Evolutionary conservation across 345 rosid genomes (phyloP).

Genomic region (Eucalyptus cloeziana): DNA sequence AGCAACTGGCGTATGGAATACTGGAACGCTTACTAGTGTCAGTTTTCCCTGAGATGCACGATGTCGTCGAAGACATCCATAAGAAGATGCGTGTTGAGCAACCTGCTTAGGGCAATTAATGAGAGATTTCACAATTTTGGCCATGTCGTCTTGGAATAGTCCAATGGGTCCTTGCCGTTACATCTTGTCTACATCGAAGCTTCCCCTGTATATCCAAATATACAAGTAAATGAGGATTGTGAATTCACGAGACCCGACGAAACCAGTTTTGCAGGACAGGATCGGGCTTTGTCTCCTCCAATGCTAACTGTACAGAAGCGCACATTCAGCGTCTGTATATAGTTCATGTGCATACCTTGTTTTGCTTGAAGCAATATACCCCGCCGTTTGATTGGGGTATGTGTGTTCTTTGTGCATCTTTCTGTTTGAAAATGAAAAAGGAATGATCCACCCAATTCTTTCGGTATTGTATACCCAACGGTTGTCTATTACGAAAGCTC

Average conservation of each 20-base stretch:
- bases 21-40: constrained; percentile 64
- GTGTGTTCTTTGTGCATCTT: background rate
- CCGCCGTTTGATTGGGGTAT: background rate
- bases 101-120: background rate
- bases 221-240: background rate
- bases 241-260: background rate
- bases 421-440: background rate
- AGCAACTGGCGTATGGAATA: constrained; percentile 74
- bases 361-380: background rate
- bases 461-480: background rate
- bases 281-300: background rate
- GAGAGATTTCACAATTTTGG: background rate
- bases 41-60: constrained; percentile 81
- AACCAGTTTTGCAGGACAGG: background rate
- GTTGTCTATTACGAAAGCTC: background rate
- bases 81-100: constrained; percentile 15
- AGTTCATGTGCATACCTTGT: background rate
- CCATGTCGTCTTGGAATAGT: background rate
- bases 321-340: background rate
- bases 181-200: background rate
- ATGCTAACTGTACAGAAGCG: background rate
- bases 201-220: background rate
- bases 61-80: constrained; percentile 53
- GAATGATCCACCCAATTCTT: background rate
- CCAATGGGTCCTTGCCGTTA: background rate